phyloP scores from a whole-genome alignment of 257 asterid genomes.

The Solanum microdontum region DNA sequence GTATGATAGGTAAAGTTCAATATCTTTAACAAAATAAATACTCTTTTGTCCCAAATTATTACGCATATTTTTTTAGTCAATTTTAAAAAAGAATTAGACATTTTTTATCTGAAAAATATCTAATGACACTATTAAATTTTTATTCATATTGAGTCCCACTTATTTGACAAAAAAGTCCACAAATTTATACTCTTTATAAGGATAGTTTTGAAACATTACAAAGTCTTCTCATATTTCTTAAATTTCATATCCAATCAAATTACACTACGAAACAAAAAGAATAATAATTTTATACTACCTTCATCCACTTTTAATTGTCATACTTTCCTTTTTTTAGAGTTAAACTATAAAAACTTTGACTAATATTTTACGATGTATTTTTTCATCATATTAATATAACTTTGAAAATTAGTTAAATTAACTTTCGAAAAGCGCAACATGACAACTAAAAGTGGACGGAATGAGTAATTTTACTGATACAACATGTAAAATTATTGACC shows the following conservation, averaged over 20 bases:
- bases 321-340: not conserved
- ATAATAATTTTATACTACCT: not conserved
- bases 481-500: not conserved
- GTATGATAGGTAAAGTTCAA: not conserved
- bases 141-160: not conserved
- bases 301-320: not conserved
- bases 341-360: not conserved
- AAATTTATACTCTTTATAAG: not conserved
- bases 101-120: not conserved
- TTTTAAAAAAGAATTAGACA: no score
- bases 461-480: not conserved
- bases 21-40: not conserved
- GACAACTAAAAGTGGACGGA: no score
- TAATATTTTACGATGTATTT: not conserved
- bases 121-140: not conserved
- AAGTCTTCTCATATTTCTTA: not conserved
- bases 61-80: not conserved
- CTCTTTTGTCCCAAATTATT: not conserved
- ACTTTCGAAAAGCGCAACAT: no score
- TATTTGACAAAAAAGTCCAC: not conserved
- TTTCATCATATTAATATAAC: no score
- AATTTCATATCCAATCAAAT: not conserved
- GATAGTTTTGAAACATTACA: not conserved
- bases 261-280: not conserved
- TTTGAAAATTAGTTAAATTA: no score